Base-by-base conservation (phyloP, 2,329 filamentous ascomycete species). In the Diaporthe longicolla region DNA sequence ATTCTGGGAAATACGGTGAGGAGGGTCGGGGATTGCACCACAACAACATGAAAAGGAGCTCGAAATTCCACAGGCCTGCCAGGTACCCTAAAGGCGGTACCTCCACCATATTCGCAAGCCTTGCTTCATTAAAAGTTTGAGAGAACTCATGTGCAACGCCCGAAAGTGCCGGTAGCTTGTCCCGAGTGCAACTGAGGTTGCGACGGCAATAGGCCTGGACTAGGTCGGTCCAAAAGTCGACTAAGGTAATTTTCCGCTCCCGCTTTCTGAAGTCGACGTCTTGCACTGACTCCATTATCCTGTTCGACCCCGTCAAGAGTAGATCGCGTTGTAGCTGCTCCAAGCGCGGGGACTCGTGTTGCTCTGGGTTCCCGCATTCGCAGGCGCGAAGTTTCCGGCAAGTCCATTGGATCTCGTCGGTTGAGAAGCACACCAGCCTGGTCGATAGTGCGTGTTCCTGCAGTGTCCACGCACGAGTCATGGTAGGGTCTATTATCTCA, bases 341-440 rank as follows among this genome's bases (percentile, higher is more conserved):
- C 32, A 37, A 13, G 32, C 32, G 55, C 19, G 55, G 29, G 29
- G 9, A n/a, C 10, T 17, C 32, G 55, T 15, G 4, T 4, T 58
- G 6, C 2, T 58, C 55, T 4, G 55, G 55, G 13, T n/a, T 13
- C 13, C 29, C 29, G 35, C 55, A 58, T 6, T 58, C 55, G 55
- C 55, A 58, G 32, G 55, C 55, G 29, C 55, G 21, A 15, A 37
- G 55, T 2, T 32, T 58, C 9, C 55, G 55, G 32, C 55, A 58
- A 1, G 55, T 58, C 55, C 55, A 58, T 32, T 58, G 55, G 4
- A 58, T 4, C 55, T 58, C 55, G 21, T 58, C 55, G 29, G 55
- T 37, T 11, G 55, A 58, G 21, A 58, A 58, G 21, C 19, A 58
- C 1, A 58, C 32, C 10, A 58, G 4, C 10, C 55, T 21, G 10